Percentiles rank a stretch among this genome's conserved stretches.
These are phyloP conservation scores for Penicillium tannophilum DNA, from an alignment of 495 filamentous ascomycete genomes.

Conservation along the genomic window DNA sequence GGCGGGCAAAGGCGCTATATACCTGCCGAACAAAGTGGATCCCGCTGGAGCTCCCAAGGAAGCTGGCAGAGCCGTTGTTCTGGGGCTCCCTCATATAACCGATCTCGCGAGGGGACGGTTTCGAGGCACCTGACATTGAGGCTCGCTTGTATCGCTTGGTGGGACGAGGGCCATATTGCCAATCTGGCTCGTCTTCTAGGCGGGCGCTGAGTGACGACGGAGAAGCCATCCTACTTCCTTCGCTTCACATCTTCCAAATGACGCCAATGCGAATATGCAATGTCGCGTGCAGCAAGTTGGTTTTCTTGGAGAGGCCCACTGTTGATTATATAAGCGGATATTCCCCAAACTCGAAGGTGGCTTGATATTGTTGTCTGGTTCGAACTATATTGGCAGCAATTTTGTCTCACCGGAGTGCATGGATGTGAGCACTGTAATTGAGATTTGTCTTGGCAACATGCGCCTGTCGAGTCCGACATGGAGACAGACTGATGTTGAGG, in stretches of 20 bases:
- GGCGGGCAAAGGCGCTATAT: conserved; percentile 45
- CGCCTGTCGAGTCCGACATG: too few relatives aligned
- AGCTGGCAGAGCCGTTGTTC: conserved; percentile 38
- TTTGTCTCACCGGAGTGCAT: too few relatives aligned
- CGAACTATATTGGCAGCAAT: too few relatives aligned
- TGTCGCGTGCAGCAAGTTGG: background rate
- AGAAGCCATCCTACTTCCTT: conserved; percentile 16
- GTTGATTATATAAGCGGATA: background rate
- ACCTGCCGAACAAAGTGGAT: conserved; percentile 53
- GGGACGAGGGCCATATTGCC: conserved; percentile 22
- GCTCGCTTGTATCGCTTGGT: conserved; percentile 37
- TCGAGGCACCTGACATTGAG: conserved; percentile 21
- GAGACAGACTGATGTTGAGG: too few relatives aligned
- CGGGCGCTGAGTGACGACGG: conserved; percentile 21
- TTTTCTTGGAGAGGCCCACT: background rate
- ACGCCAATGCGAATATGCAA: background rate
- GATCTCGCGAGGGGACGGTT: conserved; percentile 38
- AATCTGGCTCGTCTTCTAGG: conserved; percentile 22
- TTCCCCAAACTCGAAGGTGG: background rate
- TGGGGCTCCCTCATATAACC: conserved; percentile 43
- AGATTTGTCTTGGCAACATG: too few relatives aligned
- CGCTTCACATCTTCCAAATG: conserved; percentile 8
- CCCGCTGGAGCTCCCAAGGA: conserved; percentile 53
- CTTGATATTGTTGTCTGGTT: too few relatives aligned
- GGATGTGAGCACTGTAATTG: too few relatives aligned